phyloP scores from a whole-genome alignment of 1,139 yeast genomes.

The Williopsis jadinii region DNA sequence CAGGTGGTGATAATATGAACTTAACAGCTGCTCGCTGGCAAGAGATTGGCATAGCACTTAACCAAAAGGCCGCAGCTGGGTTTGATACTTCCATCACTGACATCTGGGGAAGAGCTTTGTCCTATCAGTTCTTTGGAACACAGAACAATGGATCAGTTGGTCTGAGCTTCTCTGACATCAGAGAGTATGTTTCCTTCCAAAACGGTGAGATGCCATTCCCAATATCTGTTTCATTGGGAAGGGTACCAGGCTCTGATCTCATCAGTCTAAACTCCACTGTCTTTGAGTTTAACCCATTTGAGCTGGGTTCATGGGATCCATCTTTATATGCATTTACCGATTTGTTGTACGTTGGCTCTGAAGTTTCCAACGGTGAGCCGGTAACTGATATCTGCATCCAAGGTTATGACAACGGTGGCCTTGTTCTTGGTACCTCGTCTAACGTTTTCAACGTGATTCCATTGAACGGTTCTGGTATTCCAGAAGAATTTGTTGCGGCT shows the following conservation, averaged over 20 bases:
- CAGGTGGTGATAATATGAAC: constrained; percentile 66
- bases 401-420: constrained; percentile 78
- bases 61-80: constrained; percentile 65
- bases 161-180: constrained; percentile 53
- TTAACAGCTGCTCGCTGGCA: constrained; percentile 49
- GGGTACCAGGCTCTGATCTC: constrained; percentile 46
- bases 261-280: constrained; percentile 63
- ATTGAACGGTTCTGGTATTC: constrained; percentile 31
- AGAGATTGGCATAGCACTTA: constrained; percentile 44
- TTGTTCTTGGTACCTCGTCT: constrained; percentile 70
- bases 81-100: constrained; percentile 77
- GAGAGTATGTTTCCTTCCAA: constrained; percentile 44
- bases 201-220: constrained; percentile 77
- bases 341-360: constrained; percentile 66
- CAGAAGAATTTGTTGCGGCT: constrained; percentile 38
- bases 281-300: constrained; percentile 76
- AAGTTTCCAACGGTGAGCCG: constrained; percentile 50
- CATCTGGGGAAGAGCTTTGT: constrained; percentile 85
- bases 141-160: constrained; percentile 40
- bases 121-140: constrained; percentile 36
- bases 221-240: constrained; percentile 68
- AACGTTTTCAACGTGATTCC: constrained; percentile 69
- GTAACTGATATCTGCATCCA: constrained; percentile 39
- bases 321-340: constrained; percentile 61
- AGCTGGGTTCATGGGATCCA: constrained; percentile 88